phyloP scores from a whole-genome alignment of 2,329 filamentous ascomycete genomes.

The Paraconiothyrium brasiliense region DNA sequence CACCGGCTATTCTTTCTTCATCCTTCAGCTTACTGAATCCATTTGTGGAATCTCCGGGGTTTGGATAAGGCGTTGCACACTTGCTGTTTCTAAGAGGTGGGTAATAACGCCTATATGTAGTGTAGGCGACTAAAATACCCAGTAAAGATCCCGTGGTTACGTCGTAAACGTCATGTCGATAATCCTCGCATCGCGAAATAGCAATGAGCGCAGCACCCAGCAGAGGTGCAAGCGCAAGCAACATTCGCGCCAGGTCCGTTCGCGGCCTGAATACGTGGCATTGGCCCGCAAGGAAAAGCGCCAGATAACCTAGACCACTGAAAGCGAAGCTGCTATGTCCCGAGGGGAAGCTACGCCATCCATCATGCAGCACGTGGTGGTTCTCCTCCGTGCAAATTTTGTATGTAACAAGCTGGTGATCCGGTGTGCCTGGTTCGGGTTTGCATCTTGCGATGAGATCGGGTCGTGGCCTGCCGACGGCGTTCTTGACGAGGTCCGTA shows the following conservation, averaged over 20 bases:
- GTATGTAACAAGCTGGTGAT: constrained; percentile 66
- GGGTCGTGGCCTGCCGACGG: constrained; percentile 82
- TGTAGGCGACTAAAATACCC: constrained; percentile 64
- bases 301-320: constrained; percentile 78
- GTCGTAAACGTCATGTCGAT: constrained; percentile 71
- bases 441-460: constrained; percentile 90
- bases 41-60: constrained; percentile 44
- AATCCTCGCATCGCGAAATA: constrained; percentile 69
- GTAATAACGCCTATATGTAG: constrained; percentile 69
- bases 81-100: constrained; percentile 59
- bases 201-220: constrained; percentile 68
- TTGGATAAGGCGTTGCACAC: constrained; percentile 63
- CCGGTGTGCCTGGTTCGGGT: constrained; percentile 68
- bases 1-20: constrained; percentile 51
- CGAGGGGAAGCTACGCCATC: constrained; percentile 84
- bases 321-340: constrained; percentile 85
- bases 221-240: constrained; percentile 65
- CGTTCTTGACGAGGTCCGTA: constrained; percentile 88
- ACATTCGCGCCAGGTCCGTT: constrained; percentile 64
- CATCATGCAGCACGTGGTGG: constrained; percentile 77
- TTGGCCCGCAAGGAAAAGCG: constrained; percentile 74
- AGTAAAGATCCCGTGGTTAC: constrained; percentile 65
- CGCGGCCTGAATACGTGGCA: constrained; percentile 67
- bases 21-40: constrained; percentile 54
- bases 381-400: constrained; percentile 77